Percentiles rank a stretch among this genome's conserved stretches.
These are phyloP conservation scores for Anthracocystis setariae DNA, from an alignment of 1,284 basidiomycete genomes.

Conservation along the genomic window DNA sequence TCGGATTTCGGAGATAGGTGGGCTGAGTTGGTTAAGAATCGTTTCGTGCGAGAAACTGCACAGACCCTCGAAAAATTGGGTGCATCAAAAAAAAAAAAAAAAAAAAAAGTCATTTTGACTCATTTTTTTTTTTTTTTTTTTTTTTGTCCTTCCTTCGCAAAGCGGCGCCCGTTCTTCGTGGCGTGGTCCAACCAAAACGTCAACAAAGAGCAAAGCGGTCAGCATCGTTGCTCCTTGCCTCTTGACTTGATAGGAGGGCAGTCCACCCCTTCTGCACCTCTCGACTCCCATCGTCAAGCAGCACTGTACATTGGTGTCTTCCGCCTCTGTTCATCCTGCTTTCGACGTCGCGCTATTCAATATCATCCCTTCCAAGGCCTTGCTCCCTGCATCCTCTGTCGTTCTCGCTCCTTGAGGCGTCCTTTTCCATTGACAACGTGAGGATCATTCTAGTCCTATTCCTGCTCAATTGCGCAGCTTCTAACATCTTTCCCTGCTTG, in stretches of 20 bases:
- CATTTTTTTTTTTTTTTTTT: slow-evolving; percentile 1
- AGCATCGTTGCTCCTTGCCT: slow-evolving; percentile 28
- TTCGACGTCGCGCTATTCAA: slow-evolving; percentile 16
- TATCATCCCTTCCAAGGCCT: slow-evolving; percentile 2
- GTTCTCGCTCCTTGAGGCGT: slow-evolving; percentile 7
- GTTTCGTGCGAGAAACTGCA: slow-evolving; percentile 29
- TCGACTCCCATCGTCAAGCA: slow-evolving; percentile 42
- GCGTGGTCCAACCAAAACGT: not conserved
- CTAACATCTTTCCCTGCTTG: slow-evolving; percentile 15
- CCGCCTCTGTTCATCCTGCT: not conserved
- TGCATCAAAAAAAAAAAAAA: not conserved
- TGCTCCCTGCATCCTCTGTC: not conserved
- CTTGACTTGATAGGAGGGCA: slow-evolving; percentile 47
- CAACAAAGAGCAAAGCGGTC: slow-evolving; percentile 12
- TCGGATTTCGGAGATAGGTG: slow-evolving; percentile 26
- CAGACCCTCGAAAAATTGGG: slow-evolving; percentile 28
- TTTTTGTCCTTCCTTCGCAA: not conserved
- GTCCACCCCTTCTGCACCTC: slow-evolving; percentile 48
- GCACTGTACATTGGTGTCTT: slow-evolving; percentile 7
- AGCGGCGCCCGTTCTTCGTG: slow-evolving; percentile 7
- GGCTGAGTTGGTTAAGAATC: slow-evolving; percentile 14
- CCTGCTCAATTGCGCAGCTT: not conserved
- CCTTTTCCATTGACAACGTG: slow-evolving; percentile 21
- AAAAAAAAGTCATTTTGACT: not conserved
- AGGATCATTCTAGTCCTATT: slow-evolving; percentile 11